These are phyloP conservation scores for Acanthamoeba sp. DNA, from an alignment of 208 protist genomes.

Conservation along the genomic window DNA sequence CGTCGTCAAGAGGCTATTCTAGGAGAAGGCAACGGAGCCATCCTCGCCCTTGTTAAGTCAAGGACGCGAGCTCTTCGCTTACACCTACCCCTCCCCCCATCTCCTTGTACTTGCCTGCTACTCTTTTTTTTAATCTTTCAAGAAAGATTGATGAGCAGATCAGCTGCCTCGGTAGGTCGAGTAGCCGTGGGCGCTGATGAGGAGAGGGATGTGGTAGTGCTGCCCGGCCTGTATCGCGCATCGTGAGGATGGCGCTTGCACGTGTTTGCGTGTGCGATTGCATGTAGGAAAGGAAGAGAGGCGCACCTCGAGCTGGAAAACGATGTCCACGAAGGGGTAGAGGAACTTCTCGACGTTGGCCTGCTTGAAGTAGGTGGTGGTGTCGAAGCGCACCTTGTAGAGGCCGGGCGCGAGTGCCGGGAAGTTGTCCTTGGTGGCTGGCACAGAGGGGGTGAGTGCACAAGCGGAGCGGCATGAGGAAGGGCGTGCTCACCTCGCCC, in stretches of 20 bases:
- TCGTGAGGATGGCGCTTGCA: too few species aligned
- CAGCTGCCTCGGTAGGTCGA: conserved; percentile 71
- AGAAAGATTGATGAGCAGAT: neutral
- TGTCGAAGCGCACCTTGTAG: conserved; percentile 67
- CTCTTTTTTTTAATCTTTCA: too few species aligned
- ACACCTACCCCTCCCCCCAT: neutral
- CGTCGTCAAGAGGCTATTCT: conserved; percentile 32
- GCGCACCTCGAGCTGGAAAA: conserved; percentile 38
- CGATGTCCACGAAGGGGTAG: conserved; percentile 56
- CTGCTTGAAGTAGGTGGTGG: conserved; percentile 39
- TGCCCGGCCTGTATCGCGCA: neutral
- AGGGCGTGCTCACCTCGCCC: too few species aligned
- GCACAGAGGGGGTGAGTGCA: neutral
- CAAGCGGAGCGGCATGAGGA: neutral
- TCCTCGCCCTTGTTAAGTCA: too few species aligned
- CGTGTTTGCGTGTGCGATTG: too few species aligned
- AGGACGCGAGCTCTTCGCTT: neutral
- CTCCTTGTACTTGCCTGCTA: neutral
- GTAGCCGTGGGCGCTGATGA: conserved; percentile 73
- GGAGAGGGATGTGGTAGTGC: conserved; percentile 74
- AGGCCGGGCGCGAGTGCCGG: neutral
- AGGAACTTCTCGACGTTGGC: conserved; percentile 53
- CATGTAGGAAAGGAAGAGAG: neutral
- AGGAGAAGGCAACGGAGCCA: neutral
- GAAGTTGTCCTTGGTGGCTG: conserved; percentile 48